Evolutionary conservation across 306 rosid genomes (phyloP).

Genomic region (Mimosa pudica): DNA sequence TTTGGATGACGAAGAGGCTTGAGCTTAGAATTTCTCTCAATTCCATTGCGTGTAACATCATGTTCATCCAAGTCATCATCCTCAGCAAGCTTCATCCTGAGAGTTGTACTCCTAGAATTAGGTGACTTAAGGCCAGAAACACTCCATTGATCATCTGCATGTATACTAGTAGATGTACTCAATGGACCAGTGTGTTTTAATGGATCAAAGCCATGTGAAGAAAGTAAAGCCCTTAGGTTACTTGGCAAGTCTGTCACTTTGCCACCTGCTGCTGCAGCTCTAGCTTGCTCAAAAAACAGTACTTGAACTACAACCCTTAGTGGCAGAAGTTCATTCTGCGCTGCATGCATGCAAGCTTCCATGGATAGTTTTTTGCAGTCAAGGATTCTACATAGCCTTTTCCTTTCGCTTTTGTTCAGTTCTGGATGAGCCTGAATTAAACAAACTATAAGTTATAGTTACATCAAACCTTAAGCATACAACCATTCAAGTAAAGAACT

Average conservation of each 20-base stretch:
- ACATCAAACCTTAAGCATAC: neutral
- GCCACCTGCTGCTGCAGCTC: slow-evolving; percentile 67
- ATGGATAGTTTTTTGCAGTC: slow-evolving; percentile 81
- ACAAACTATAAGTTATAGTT: slow-evolving; percentile 16
- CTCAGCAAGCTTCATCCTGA: slow-evolving; percentile 81
- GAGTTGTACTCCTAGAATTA: slow-evolving; percentile 64
- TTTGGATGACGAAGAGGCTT: slow-evolving; percentile 61
- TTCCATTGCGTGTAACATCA: slow-evolving; percentile 43
- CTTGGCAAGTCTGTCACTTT: slow-evolving; percentile 72
- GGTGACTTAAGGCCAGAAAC: slow-evolving; percentile 75
- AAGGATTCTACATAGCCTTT: slow-evolving; percentile 73
- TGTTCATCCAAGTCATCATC: slow-evolving; percentile 61
- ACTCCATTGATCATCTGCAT: slow-evolving; percentile 80
- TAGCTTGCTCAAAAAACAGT: slow-evolving; percentile 87
- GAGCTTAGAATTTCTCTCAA: slow-evolving; percentile 50
- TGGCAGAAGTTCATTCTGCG: slow-evolving; percentile 88
- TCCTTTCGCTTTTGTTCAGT: slow-evolving; percentile 81
- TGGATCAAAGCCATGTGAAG: slow-evolving; percentile 70
- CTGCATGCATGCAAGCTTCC: slow-evolving; percentile 93
- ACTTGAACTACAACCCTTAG: slow-evolving; percentile 87
- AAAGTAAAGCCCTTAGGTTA: slow-evolving; percentile 67
- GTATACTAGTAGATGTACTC: slow-evolving; percentile 62
- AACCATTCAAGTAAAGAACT: slow-evolving; percentile 16
- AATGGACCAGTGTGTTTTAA: slow-evolving; percentile 61
- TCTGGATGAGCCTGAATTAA: slow-evolving; percentile 74